Evolutionary conservation across 2,329 filamentous ascomycete species (phyloP).

Genomic region (Trichoderma polysporum): DNA sequence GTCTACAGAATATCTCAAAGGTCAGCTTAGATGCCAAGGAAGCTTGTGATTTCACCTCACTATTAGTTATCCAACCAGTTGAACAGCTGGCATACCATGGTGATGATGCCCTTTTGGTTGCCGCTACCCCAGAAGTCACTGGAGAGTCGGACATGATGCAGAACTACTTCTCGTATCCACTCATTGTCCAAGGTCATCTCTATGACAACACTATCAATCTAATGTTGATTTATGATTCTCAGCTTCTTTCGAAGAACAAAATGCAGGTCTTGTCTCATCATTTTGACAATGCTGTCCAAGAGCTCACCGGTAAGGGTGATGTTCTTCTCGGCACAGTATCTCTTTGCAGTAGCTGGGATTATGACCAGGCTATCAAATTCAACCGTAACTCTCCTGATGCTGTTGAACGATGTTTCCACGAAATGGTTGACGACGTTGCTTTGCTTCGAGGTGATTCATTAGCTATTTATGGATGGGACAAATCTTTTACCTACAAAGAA

Average conservation of each 20-base stretch:
- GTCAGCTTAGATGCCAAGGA: slow-evolving; percentile 22
- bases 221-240: slow-evolving; percentile 1
- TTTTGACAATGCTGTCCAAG: slow-evolving; percentile 8
- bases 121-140: not conserved
- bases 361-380: not conserved
- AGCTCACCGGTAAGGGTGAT: not conserved
- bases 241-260: not conserved
- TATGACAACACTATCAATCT: slow-evolving; percentile 6
- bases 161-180: slow-evolving; percentile 18
- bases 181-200: slow-evolving; percentile 11
- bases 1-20: slow-evolving; percentile 26
- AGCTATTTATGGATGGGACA: slow-evolving; percentile 15
- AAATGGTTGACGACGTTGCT: slow-evolving; percentile 8
- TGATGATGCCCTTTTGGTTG: not conserved
- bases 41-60: slow-evolving; percentile 30
- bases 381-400: not conserved
- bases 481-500: slow-evolving; percentile 10
- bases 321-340: not conserved
- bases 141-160: not conserved
- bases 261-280: slow-evolving; percentile 7
- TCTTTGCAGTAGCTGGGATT: not conserved
- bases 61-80: slow-evolving; percentile 31
- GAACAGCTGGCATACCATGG: not conserved
- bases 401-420: slow-evolving; percentile 10
- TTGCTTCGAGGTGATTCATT: not conserved